These are phyloP conservation scores for Eragrostis curvula DNA, from an alignment of 176 grass and related monocot species.

Conservation along the genomic window DNA sequence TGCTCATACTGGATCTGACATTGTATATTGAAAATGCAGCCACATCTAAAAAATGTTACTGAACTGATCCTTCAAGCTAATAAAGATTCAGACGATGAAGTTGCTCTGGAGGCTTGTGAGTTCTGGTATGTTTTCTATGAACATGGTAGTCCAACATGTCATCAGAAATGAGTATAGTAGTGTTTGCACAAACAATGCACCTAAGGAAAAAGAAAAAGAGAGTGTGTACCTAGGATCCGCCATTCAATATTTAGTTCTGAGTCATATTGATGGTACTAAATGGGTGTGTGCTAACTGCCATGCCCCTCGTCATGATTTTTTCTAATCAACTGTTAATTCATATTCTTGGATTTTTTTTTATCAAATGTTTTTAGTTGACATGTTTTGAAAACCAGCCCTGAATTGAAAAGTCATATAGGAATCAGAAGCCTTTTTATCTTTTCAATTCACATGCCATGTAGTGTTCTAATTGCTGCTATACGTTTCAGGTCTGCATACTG, in stretches of 20 bases:
- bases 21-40: conserved; percentile 58
- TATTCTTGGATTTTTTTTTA: background rate
- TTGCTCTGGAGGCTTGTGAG: conserved; percentile 93
- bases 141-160: background rate
- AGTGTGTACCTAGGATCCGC: background rate
- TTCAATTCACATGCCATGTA: conserved; percentile 21
- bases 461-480: conserved; percentile 35
- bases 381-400: conserved; percentile 14
- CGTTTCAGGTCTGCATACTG: conserved; percentile 85
- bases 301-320: background rate
- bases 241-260: background rate
- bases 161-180: background rate
- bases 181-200: background rate
- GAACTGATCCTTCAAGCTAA: conserved; percentile 94
- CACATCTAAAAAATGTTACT: conserved; percentile 88
- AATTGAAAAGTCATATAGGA: background rate
- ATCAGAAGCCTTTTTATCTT: background rate
- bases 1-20: conserved; percentile 46
- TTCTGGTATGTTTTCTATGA: conserved; percentile 72
- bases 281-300: background rate
- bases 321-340: conserved; percentile 8
- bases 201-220: background rate
- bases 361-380: conserved; percentile 10
- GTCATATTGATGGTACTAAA: background rate
- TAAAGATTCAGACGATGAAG: conserved; percentile 93